Evolutionary conservation across 208 protist genomes (phyloP), one percentile per base, ranked within the genome.

Genomic region (Leishmania tarentolae): DNA sequence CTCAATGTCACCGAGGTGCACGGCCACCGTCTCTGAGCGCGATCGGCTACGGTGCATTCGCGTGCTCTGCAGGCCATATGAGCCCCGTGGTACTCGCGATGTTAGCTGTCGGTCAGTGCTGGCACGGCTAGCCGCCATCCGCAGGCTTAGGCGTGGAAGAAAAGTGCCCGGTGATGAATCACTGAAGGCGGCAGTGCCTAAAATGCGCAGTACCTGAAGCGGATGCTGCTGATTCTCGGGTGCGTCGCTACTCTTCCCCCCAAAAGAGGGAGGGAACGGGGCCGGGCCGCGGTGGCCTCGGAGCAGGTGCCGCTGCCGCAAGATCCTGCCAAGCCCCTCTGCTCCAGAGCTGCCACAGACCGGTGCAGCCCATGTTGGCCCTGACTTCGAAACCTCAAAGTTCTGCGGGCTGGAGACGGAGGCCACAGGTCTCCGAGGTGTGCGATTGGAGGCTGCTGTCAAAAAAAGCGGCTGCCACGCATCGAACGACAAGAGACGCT

Each of bases 1-100:
- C 66, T 88, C 88, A 3, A 80, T 84, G 57, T 88, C 82, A 65
- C 73, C 78, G 44, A 89, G 47, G 79, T 88, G 86, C 73, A 92
- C 86, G 17, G 70, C 73, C 35, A 84, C 59, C 65, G 74, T 79
- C 46, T 85, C 81, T 13, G 47, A 42, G 24, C 77, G 50, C 46
- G 63, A 56, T 52, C 69, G 63, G 53, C 24, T 46, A 79, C 75
- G 40, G 63, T 52, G 78, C 46, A 71, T 6, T 35, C 56, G 13
- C 28, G 42, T 63, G 31, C 53, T 73, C 19, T 61, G 61, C 9
- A 72, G 76, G 11, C 75, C 82, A 57, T 31, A 40, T 19, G 42
- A n/a, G 5, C 74, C 40, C 56, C 50, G 56, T 52, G 9, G 50
- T 59, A 17, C 37, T 56, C 9, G 44, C 11, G 53, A 28, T 47